Conservation (phyloP, 306 rosid genomes). For the Quercus aquifolioides region DNA sequence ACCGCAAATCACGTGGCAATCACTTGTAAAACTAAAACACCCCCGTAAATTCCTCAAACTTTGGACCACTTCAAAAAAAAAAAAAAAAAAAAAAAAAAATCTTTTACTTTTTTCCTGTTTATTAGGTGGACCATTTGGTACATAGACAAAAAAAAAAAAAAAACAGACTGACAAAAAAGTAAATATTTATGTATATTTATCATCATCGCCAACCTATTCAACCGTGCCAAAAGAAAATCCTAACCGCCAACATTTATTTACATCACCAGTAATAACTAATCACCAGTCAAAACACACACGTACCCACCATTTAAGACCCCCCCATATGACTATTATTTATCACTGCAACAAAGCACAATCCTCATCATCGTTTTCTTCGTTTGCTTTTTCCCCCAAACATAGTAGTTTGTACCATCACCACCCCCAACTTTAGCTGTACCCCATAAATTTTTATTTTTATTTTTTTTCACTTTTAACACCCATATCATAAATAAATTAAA, state of each 20-base stretch:
- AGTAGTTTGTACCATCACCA: too few species aligned
- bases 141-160: not conserved
- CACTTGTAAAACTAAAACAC: constrained; percentile 9
- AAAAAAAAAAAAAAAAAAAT: too few species aligned
- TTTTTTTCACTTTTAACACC: too few species aligned
- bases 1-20: constrained; percentile 34
- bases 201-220: constrained; percentile 27
- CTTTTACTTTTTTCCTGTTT: not conserved
- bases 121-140: not conserved
- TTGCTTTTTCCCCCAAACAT: too few species aligned
- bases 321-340: not conserved
- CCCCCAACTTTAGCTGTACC: too few species aligned
- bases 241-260: constrained; percentile 26
- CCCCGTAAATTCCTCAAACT: not conserved
- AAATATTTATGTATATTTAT: not conserved
- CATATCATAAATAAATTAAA: too few species aligned
- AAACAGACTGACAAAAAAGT: not conserved
- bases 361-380: not conserved
- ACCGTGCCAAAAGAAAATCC: constrained; percentile 23
- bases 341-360: not conserved
- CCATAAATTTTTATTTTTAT: too few species aligned
- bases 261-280: not conserved
- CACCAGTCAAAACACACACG: constrained; percentile 30
- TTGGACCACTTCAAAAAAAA: too few species aligned
- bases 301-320: constrained; percentile 4